Conservation (phyloP, 257 asterid species). For the Solanum chmielewskii region DNA sequence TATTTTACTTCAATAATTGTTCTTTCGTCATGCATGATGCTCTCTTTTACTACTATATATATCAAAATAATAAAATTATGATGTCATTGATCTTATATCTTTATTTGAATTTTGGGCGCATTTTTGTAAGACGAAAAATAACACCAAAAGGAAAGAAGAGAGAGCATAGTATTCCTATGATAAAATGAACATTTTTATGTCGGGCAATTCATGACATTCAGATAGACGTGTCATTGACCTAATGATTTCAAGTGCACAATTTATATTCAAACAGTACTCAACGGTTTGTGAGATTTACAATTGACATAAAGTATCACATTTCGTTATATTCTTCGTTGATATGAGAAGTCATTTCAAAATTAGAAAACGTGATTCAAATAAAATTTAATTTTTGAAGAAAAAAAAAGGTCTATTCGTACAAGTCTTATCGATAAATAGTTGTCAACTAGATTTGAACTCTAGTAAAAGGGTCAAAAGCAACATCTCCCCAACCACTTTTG, state of each 20-base stretch:
- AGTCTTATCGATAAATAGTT: not conserved
- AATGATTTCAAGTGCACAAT: rapidly evolving
- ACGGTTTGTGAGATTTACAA: no score
- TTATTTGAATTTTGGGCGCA: not conserved
- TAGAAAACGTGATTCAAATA: not conserved
- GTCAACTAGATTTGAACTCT: not conserved
- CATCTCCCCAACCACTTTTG: not conserved
- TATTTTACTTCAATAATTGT: not conserved
- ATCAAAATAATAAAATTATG: no score
- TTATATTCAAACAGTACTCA: no score
- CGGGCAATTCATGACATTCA: rapidly evolving
- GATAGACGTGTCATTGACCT: rapidly evolving
- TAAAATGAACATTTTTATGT: no score
- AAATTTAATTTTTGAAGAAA: no score
- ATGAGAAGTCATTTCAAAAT: no score
- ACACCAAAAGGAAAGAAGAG: not conserved
- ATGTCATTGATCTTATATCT: not conserved
- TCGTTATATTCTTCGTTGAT: no score
- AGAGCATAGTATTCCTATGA: not conserved
- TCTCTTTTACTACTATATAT: not conserved
- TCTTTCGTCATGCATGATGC: not conserved
- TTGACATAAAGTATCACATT: no score
- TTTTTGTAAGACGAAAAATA: not conserved
- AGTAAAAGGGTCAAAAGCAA: not conserved
- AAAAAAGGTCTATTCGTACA: not conserved